These are phyloP conservation scores for Geoglossum glabrum DNA, from an alignment of 495 filamentous ascomycete genomes.

Conservation along the genomic window DNA sequence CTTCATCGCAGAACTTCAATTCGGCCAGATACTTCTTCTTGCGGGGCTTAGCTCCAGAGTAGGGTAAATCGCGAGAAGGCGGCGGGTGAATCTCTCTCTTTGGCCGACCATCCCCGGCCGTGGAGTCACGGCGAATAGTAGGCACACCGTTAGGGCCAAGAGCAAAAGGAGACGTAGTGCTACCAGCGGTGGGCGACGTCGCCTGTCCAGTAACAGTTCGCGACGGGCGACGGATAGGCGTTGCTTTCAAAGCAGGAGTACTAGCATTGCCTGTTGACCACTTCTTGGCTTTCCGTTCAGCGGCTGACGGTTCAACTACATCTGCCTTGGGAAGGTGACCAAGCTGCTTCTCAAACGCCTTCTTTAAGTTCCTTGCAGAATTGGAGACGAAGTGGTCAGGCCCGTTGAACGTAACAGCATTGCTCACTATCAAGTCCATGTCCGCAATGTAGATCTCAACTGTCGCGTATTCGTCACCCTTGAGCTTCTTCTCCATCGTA, in stretches of 20 bases:
- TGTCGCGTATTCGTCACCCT: conserved; percentile 39
- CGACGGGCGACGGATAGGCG: conserved; percentile 32
- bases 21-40: conserved; percentile 87
- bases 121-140: conserved; percentile 76
- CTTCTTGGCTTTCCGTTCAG: conserved; percentile 41
- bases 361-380: conserved; percentile 38
- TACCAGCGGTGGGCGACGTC: conserved; percentile 1
- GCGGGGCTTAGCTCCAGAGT: conserved; percentile 59
- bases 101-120: conserved; percentile 52
- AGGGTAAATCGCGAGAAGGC: conserved; percentile 67
- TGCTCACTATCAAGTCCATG: conserved; percentile 51
- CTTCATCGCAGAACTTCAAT: conserved; percentile 71
- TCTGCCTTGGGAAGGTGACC: conserved; percentile 26
- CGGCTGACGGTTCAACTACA: conserved; percentile 27
- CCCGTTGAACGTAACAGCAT: conserved; percentile 68
- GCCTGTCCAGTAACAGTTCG: conserved; percentile 21
- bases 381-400: conserved; percentile 46
- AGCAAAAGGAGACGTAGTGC: conserved; percentile 53
- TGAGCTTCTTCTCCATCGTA: conserved; percentile 63
- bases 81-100: conserved; percentile 91
- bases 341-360: conserved; percentile 39
- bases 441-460: conserved; percentile 49
- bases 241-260: conserved; percentile 22
- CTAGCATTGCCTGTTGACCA: conserved; percentile 17
- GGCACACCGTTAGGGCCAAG: conserved; percentile 70